Conservation (phyloP, 352 stramenopile species). For the Phytophthora europaea region DNA sequence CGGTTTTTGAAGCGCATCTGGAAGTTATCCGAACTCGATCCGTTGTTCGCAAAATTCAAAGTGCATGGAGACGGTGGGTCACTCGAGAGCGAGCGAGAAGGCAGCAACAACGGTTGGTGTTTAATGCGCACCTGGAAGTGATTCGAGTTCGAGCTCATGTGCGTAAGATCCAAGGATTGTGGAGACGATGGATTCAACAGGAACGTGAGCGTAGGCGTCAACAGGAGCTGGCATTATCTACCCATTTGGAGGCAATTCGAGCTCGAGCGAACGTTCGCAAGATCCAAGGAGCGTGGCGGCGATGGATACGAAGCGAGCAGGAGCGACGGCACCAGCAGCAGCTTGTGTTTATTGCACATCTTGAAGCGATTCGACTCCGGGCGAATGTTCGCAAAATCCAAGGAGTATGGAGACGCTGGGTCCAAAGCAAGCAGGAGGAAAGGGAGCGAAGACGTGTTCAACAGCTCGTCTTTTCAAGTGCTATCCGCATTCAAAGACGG, state of each 20-base stretch:
- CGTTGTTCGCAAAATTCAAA: constrained; percentile 35
- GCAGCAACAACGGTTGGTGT: background rate
- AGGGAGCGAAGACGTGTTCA: constrained; percentile 11
- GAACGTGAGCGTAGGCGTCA: constrained; percentile 9
- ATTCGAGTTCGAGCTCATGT: constrained; percentile 18
- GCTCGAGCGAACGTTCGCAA: background rate
- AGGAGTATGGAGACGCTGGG: background rate
- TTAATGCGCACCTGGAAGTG: constrained; percentile 8
- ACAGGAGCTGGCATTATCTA: constrained; percentile 11
- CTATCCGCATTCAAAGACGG: constrained; percentile 29
- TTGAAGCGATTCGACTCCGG: background rate
- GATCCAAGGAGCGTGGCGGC: constrained; percentile 24
- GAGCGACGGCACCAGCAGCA: constrained; percentile 5
- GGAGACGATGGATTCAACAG: constrained; percentile 11
- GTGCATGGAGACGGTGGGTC: constrained; percentile 28
- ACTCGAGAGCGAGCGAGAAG: constrained; percentile 9
- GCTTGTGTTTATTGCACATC: constrained; percentile 1
- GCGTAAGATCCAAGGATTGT: constrained; percentile 28
- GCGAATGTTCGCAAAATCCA: constrained; percentile 15
- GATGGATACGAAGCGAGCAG: constrained; percentile 10
- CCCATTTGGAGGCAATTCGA: constrained; percentile 12
- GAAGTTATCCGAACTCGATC: constrained; percentile 10
- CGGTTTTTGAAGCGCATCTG: constrained; percentile 5
- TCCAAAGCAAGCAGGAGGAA: background rate
- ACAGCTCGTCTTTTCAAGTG: constrained; percentile 4